phyloP scores from a whole-genome alignment of 768 basidiomycete species.

The Chlorophyllum brunneum region DNA sequence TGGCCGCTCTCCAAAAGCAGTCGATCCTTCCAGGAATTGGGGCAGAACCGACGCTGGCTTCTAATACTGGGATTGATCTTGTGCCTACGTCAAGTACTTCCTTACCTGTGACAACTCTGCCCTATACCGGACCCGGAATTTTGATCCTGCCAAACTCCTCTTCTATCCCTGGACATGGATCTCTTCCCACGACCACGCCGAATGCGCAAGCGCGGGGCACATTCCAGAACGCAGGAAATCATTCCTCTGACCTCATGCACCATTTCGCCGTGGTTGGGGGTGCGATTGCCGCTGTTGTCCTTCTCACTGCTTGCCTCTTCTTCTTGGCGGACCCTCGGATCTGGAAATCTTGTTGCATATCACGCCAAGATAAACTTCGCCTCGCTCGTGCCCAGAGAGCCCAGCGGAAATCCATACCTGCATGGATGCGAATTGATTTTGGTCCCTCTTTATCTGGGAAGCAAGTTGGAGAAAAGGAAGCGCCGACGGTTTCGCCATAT shows the following conservation, averaged over 20 bases:
- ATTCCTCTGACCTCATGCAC: background rate
- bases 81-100: background rate
- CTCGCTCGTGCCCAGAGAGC: background rate
- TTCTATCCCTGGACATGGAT: too few relatives aligned
- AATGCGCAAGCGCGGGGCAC: background rate
- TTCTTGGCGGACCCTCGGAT: constrained; percentile 6
- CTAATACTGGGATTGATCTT: background rate
- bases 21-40: background rate
- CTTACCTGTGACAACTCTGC: background rate
- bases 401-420: background rate
- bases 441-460: background rate
- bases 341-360: background rate
- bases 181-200: background rate
- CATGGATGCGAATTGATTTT: constrained; percentile 1
- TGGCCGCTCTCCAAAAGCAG: background rate
- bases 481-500: background rate
- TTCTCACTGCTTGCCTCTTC: constrained; percentile 1
- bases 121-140: constrained; percentile 10
- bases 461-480: background rate
- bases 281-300: background rate
- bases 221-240: background rate
- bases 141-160: background rate
- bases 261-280: constrained; percentile 7
- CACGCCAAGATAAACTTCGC: background rate
- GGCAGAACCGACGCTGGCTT: background rate